Base-by-base conservation (phyloP, 2,329 filamentous ascomycete genomes). In the Trichophyton benhamiae region DNA sequence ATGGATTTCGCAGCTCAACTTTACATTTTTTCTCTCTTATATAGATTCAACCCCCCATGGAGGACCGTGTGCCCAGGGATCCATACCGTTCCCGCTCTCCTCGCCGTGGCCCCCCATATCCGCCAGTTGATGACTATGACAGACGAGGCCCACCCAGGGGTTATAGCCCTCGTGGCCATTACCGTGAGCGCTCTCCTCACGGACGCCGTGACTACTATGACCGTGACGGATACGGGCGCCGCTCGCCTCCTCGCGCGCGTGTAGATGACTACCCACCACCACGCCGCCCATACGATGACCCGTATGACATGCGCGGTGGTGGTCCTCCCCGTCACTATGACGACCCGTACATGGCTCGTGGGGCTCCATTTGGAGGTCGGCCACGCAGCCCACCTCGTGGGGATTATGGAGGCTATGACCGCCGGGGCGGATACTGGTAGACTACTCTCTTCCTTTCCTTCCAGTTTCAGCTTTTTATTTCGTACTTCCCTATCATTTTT, bases 181-280 rank as follows among this genome's bases (percentile, higher is more conserved):
- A 96, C 75, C 91, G 92, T 72, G 90, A 95, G 71, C 86, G 91
- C 69, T 92, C 89, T 70, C 80, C 82, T 55, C 87, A 87, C 62
- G 87, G 82, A 20, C 81, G 87, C 63, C 87, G 89, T 67, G 88
- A 92, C 63, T 95, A 96, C 76, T 95, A 96, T 75, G 87, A 89
- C 55, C 89, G 92, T 65, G 85, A 87, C 71, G 80, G 80, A 67
- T 85, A 88, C 68, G 83, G 87, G 58, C 91, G 91, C 70, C 87
- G 89, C 62, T 90, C 89, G 61, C 89, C 90, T 64, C 86, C 87
- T 66, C 86, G 87, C 52, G 61, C 63, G 52, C 65, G 65, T 30
- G 80, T 88, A 65, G 87, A 91, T 64, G 91, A 95, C 70, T 94
- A 95, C 67, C 78, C 78, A 60, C 80, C 81, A 59, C 80, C 80